phyloP scores from a whole-genome alignment of 306 rosid genomes.

The Quercus variabilis region DNA sequence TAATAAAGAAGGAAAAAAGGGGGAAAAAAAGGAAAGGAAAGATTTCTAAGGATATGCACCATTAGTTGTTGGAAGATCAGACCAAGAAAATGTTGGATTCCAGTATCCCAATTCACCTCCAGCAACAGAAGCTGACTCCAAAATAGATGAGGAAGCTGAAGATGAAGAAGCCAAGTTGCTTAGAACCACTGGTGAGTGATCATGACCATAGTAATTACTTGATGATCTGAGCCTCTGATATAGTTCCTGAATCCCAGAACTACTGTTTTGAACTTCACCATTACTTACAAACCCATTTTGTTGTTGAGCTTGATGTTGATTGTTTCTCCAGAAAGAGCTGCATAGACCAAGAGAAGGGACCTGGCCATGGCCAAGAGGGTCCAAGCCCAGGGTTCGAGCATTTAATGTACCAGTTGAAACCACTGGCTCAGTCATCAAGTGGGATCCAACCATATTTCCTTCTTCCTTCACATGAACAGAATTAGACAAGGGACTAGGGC shows the following conservation, averaged over 20 bases:
- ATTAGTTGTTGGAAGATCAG: conserved; percentile 77
- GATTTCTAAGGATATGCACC: conserved; percentile 67
- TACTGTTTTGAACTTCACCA: conserved; percentile 42
- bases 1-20: not conserved
- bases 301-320: conserved; percentile 35
- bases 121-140: conserved; percentile 53
- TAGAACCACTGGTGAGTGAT: conserved; percentile 41
- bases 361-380: conserved; percentile 39
- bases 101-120: conserved; percentile 78
- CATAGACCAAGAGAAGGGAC: conserved; percentile 52
- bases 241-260: conserved; percentile 63
- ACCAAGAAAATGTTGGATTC: conserved; percentile 76
- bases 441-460: conserved; percentile 43
- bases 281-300: conserved; percentile 23
- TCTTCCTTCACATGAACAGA: conserved; percentile 50
- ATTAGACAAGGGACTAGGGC: conserved; percentile 38
- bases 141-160: conserved; percentile 40
- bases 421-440: conserved; percentile 46
- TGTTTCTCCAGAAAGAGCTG: conserved; percentile 68
- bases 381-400: conserved; percentile 47
- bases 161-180: conserved; percentile 48
- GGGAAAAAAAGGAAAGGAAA: not conserved
- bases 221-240: conserved; percentile 71
- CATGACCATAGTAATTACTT: conserved; percentile 32
- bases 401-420: conserved; percentile 18